Evolutionary conservation across 768 basidiomycete species (phyloP).

Genomic region (Infundibulicybe gibba): DNA sequence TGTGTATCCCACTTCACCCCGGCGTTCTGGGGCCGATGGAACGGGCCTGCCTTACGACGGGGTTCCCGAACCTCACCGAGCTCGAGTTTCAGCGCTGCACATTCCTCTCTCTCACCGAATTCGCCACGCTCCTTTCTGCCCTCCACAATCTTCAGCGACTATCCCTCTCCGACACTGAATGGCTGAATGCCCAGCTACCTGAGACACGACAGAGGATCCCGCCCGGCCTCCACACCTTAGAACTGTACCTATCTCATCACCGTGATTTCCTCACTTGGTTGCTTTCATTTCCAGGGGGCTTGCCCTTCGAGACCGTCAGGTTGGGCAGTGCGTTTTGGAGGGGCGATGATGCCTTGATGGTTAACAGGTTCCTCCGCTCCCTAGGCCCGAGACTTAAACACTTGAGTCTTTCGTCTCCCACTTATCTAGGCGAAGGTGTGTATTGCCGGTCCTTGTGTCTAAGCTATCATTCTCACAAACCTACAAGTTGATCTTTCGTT

Average conservation of each 20-base stretch:
- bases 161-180: conserved; percentile 17
- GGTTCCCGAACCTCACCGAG: conserved; percentile 15
- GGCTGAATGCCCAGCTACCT: conserved; percentile 10
- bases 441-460: background rate
- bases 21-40: conserved; percentile 8
- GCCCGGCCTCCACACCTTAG: conserved; percentile 12
- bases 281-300: conserved; percentile 8
- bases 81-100: conserved; percentile 20
- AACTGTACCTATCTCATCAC: conserved; percentile 15
- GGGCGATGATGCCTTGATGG: conserved; percentile 15
- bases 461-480: conserved; percentile 1
- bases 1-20: conserved; percentile 12
- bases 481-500: conserved; percentile 7
- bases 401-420: conserved; percentile 17
- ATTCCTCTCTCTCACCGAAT: conserved; percentile 16
- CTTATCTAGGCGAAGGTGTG: conserved; percentile 16
- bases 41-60: conserved; percentile 4
- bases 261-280: conserved; percentile 16
- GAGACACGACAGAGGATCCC: conserved; percentile 8
- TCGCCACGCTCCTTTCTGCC: conserved; percentile 15
- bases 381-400: conserved; percentile 19
- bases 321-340: conserved; percentile 17
- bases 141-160: conserved; percentile 14
- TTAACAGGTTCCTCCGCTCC: conserved; percentile 17
- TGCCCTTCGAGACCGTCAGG: conserved; percentile 9